These are phyloP conservation scores for Ceratocystis lukuohia DNA, from an alignment of 2,329 filamentous ascomycete genomes.

Conservation along the genomic window DNA sequence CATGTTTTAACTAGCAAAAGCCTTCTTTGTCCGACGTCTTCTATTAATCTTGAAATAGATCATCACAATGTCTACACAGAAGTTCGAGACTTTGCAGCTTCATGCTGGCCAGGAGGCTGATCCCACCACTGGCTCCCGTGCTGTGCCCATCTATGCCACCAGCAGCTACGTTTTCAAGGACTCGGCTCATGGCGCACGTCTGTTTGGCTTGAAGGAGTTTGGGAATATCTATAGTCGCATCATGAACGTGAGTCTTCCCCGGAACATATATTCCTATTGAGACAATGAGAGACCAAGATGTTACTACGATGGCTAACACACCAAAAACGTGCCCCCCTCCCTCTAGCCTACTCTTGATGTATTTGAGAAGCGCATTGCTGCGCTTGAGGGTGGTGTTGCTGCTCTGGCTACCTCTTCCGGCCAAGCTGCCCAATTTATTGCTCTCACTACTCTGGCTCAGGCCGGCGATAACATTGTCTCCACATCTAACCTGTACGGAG, in stretches of 20 bases:
- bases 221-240: conserved; percentile 98
- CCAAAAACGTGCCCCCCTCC: background rate
- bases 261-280: no score
- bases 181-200: conserved; percentile 82
- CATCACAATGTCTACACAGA: conserved; percentile 33
- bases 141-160: conserved; percentile 90
- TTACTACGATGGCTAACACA: background rate
- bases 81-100: conserved; percentile 76
- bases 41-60: conserved; percentile 19
- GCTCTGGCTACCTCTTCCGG: conserved; percentile 76
- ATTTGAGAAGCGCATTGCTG: conserved; percentile 92
- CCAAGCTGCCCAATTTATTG: conserved; percentile 85
- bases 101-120: conserved; percentile 77
- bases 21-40: conserved; percentile 13
- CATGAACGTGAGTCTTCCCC: conserved; percentile 52
- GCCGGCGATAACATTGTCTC: conserved; percentile 87
- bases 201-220: conserved; percentile 92
- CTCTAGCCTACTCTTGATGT: conserved; percentile 81
- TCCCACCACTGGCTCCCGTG: conserved; percentile 67
- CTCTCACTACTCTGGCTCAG: conserved; percentile 70
- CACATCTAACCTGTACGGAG: conserved; percentile 82
- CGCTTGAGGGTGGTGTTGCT: conserved; percentile 80
- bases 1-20: background rate
- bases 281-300: background rate
- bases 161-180: conserved; percentile 93